Evolutionary conservation across 2,329 filamentous ascomycete species (phyloP).

Genomic region (Blastomyces parvus): DNA sequence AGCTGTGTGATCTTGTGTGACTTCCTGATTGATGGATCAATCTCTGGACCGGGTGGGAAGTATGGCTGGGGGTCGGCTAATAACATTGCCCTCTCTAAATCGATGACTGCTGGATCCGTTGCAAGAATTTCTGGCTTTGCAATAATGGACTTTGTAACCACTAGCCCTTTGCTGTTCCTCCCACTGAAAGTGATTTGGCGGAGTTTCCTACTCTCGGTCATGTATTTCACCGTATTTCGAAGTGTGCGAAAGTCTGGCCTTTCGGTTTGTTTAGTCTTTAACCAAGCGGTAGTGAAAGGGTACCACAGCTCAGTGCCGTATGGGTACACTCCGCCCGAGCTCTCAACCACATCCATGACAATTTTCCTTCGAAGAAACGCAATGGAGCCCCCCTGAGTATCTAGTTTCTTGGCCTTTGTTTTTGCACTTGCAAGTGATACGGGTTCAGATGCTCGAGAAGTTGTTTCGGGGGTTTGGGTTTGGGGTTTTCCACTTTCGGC

Average conservation of each 20-base stretch:
- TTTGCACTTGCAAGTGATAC: not conserved
- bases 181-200: conserved; percentile 46
- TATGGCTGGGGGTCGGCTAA: conserved; percentile 35
- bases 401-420: conserved; percentile 11
- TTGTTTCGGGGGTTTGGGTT: not conserved
- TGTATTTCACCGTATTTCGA: conserved; percentile 39
- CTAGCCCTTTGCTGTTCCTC: conserved; percentile 38
- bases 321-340: conserved; percentile 48
- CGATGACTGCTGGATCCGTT: conserved; percentile 37
- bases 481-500: not conserved
- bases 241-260: conserved; percentile 47
- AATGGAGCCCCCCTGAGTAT: conserved; percentile 33
- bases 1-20: conserved; percentile 12
- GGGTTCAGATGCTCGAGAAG: not conserved
- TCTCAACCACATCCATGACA: conserved; percentile 46
- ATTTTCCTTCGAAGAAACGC: conserved; percentile 41
- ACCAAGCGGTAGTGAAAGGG: conserved; percentile 47
- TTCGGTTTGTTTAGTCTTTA: conserved; percentile 35
- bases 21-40: conserved; percentile 26
- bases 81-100: conserved; percentile 44
- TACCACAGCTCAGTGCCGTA: conserved; percentile 46
- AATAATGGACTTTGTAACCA: conserved; percentile 44
- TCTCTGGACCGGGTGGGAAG: conserved; percentile 36
- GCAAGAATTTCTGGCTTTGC: conserved; percentile 39
- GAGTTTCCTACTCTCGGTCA: conserved; percentile 44